Base-by-base conservation (phyloP, 768 basidiomycete species). In the Rhizopogon rudus region DNA sequence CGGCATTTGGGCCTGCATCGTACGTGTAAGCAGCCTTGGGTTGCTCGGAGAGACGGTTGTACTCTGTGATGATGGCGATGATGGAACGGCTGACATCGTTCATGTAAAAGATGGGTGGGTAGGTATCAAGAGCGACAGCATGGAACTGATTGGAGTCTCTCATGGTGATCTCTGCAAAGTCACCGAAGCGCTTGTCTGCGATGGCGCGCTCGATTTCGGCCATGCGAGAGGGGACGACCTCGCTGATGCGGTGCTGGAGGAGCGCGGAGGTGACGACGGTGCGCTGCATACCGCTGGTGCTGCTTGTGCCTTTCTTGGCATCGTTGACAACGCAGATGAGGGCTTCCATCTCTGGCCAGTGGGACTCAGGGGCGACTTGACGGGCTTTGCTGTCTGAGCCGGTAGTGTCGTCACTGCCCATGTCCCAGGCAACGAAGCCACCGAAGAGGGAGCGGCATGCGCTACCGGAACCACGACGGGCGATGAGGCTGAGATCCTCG, bases 31-130 rank as follows among this genome's bases (percentile, higher is more conserved):
- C 97, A 0, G 94, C 97, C 65, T 90, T 85, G 67, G 57, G 72
- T 55, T 75, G 84, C 37, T 87, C 71, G 1, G 83, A 77, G 20
- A 91, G 77, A 17, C 95, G 83, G 74, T 99, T 99, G 76, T 93
- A 86, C 73, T 98, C 97, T 41, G 89, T 87, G 61, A 99, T 79
- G 65, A 98, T 72, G 6, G 86, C 77, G 67, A 99, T 92, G 73
- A 99, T 92, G n/a, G 91, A 71, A n/a, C 90, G 81, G 54, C 86
- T 89, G 63, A 96, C 92, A 72, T 99, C 97, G 76, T 98, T 98
- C 84, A 99, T 87, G 78, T 99, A 99, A 72, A 99, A 98, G 72
- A 98, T 98, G 42, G 97, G 97, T 1, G 97, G 97, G 42, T 88
- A 84, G 0, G 97, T 98, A 73, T 99, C 97, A 60, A 98, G 86